Conservation (phyloP, 805 yeast genomes). For the Candida hungchunana region DNA sequence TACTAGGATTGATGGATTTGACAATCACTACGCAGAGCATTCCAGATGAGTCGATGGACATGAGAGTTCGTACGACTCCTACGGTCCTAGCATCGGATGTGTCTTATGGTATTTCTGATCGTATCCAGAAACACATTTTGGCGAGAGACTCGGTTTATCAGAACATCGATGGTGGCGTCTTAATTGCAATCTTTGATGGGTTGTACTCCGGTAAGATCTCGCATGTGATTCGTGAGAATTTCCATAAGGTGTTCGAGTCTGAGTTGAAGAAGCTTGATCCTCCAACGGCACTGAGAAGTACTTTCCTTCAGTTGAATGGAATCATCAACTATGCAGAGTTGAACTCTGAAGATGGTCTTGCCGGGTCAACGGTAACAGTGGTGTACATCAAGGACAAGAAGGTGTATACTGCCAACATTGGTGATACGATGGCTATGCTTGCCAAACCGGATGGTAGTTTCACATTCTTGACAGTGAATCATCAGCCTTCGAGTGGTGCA, state of each 20-base stretch:
- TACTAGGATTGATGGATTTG: constrained; percentile 90
- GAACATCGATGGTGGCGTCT: constrained; percentile 74
- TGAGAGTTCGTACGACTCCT: constrained; percentile 87
- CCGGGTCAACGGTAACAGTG: constrained; percentile 85
- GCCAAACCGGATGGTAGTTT: constrained; percentile 81
- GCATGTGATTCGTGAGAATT: constrained; percentile 64
- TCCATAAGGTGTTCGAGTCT: constrained; percentile 61
- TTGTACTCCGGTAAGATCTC: constrained; percentile 63
- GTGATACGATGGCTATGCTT: constrained; percentile 81
- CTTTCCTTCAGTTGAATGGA: constrained; percentile 75
- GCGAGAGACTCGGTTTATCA: constrained; percentile 84
- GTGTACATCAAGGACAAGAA: constrained; percentile 69
- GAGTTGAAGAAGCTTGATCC: constrained; percentile 56
- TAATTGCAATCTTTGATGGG: constrained; percentile 85
- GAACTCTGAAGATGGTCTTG: constrained; percentile 60
- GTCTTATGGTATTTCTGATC: constrained; percentile 90
- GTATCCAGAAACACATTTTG: constrained; percentile 67
- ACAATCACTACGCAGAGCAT: constrained; percentile 84
- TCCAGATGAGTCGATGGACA: constrained; percentile 80
- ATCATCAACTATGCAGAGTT: constrained; percentile 58
- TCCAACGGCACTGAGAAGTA: constrained; percentile 73
- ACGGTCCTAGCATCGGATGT: constrained; percentile 62
- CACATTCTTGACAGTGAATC: constrained; percentile 65
- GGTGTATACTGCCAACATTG: constrained; percentile 81
- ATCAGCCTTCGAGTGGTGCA: constrained; percentile 73